Percentiles rank a stretch among this genome's conserved stretches.
phyloP scores from a whole-genome alignment of 1,284 basidiomycete species.

The Xanthoconium separans region DNA sequence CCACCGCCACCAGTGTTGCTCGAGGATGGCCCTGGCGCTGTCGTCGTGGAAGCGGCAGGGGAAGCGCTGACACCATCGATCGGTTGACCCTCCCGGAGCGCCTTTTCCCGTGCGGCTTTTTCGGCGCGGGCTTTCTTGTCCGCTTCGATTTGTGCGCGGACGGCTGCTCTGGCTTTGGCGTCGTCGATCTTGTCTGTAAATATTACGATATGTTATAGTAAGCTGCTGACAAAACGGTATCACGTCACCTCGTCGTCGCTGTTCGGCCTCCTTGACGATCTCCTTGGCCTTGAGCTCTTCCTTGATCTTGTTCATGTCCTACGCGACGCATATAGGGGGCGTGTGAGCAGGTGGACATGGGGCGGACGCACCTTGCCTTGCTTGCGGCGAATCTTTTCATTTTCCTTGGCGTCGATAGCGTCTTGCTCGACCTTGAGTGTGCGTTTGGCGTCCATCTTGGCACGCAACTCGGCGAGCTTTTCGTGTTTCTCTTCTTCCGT shows the following conservation, averaged over 20 bases:
- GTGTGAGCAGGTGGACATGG: neutral
- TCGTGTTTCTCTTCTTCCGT: conserved; percentile 93
- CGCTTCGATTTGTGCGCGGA: conserved; percentile 91
- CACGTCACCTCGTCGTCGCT: conserved; percentile 66
- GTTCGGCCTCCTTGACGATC: conserved; percentile 74
- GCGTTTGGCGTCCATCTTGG: conserved; percentile 76
- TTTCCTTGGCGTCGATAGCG: conserved; percentile 68
- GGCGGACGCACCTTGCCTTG: conserved; percentile 65
- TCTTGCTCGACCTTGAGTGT: conserved; percentile 69
- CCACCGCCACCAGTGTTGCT: conserved; percentile 28
- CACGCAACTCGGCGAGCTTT: conserved; percentile 77
- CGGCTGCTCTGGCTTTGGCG: conserved; percentile 75
- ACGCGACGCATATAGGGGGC: neutral
- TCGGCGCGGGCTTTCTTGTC: conserved; percentile 89
- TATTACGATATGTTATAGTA: neutral
- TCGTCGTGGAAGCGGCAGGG: conserved; percentile 9
- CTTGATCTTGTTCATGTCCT: conserved; percentile 73
- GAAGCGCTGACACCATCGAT: conserved; percentile 34
- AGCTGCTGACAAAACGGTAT: too few species aligned
- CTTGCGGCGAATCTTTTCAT: conserved; percentile 82
- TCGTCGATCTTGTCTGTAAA: conserved; percentile 78
- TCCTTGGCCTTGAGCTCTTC: conserved; percentile 83
- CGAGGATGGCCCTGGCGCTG: conserved; percentile 36
- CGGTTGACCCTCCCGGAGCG: conserved; percentile 71
- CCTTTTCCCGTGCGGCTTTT: conserved; percentile 86